These are phyloP conservation scores for Penicillium verrucosum DNA, from an alignment of 2,329 filamentous ascomycete species.

Conservation along the genomic window DNA sequence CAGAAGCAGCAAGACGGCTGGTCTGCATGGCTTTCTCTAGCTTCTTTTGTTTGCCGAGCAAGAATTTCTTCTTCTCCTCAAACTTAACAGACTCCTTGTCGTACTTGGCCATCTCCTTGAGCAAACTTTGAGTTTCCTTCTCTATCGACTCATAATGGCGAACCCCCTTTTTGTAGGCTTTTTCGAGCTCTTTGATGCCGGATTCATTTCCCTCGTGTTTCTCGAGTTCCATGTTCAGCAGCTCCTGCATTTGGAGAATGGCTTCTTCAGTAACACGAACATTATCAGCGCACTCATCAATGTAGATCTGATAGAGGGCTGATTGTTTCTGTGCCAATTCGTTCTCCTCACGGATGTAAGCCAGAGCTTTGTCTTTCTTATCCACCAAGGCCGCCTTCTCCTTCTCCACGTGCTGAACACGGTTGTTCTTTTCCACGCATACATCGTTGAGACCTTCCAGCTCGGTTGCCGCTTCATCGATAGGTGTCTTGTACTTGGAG, in stretches of 20 bases:
- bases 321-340: slow-evolving; percentile 87
- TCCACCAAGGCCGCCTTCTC: slow-evolving; percentile 90
- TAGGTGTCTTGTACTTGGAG: slow-evolving; percentile 95
- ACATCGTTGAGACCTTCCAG: slow-evolving; percentile 92
- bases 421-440: slow-evolving; percentile 89
- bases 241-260: slow-evolving; percentile 81
- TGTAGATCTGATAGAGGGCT: slow-evolving; percentile 86
- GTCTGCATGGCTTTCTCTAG: slow-evolving; percentile 81
- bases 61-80: slow-evolving; percentile 95
- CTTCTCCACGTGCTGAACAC: slow-evolving; percentile 97
- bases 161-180: slow-evolving; percentile 73
- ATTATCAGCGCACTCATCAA: slow-evolving; percentile 84
- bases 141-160: slow-evolving; percentile 82
- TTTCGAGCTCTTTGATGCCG: slow-evolving; percentile 84
- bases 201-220: slow-evolving; percentile 89
- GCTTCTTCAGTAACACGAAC: slow-evolving; percentile 84
- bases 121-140: slow-evolving; percentile 71
- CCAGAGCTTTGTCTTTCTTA: slow-evolving; percentile 92
- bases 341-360: slow-evolving; percentile 88
- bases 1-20: slow-evolving; percentile 69
- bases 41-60: slow-evolving; percentile 88
- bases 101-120: slow-evolving; percentile 86
- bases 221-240: slow-evolving; percentile 81
- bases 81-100: slow-evolving; percentile 97
- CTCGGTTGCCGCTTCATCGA: slow-evolving; percentile 87